phyloP scores from a whole-genome alignment of 2,329 filamentous ascomycete genomes.

The Nigrospora oryzae region DNA sequence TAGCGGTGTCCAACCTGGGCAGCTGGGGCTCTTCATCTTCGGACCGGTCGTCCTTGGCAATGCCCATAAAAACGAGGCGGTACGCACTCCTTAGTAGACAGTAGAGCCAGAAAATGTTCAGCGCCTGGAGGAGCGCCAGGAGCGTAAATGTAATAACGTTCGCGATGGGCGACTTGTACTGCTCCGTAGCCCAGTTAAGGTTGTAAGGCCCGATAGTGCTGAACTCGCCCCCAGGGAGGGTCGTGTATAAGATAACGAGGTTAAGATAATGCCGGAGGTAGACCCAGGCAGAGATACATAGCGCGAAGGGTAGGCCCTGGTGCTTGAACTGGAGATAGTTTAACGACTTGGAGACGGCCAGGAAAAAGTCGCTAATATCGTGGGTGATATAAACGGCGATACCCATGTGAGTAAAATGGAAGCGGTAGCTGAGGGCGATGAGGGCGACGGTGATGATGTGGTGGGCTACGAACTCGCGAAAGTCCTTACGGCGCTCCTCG shows the following conservation, averaged over 20 bases:
- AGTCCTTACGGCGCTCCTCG: not conserved
- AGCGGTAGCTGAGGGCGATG: slow-evolving; percentile 62
- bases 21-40: slow-evolving; percentile 35
- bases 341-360: slow-evolving; percentile 61
- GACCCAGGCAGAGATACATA: slow-evolving; percentile 60
- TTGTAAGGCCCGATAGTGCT: slow-evolving; percentile 47
- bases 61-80: slow-evolving; percentile 37
- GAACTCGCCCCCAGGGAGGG: slow-evolving; percentile 42
- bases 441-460: slow-evolving; percentile 63
- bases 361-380: slow-evolving; percentile 68
- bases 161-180: slow-evolving; percentile 50
- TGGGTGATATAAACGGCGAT: slow-evolving; percentile 67
- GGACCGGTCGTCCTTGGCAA: slow-evolving; percentile 48
- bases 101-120: slow-evolving; percentile 56
- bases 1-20: not conserved
- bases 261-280: slow-evolving; percentile 65
- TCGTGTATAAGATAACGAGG: slow-evolving; percentile 48
- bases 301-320: slow-evolving; percentile 55
- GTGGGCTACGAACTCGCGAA: slow-evolving; percentile 48
- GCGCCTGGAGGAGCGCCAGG: slow-evolving; percentile 42
- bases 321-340: slow-evolving; percentile 60
- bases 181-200: slow-evolving; percentile 49
- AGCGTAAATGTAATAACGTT: slow-evolving; percentile 45
- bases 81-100: slow-evolving; percentile 48
- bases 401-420: slow-evolving; percentile 71